Percentiles rank a stretch among this genome's conserved stretches.
These are phyloP conservation scores for Phylloporus arenicola DNA, from an alignment of 768 basidiomycete species.

Conservation along the genomic window DNA sequence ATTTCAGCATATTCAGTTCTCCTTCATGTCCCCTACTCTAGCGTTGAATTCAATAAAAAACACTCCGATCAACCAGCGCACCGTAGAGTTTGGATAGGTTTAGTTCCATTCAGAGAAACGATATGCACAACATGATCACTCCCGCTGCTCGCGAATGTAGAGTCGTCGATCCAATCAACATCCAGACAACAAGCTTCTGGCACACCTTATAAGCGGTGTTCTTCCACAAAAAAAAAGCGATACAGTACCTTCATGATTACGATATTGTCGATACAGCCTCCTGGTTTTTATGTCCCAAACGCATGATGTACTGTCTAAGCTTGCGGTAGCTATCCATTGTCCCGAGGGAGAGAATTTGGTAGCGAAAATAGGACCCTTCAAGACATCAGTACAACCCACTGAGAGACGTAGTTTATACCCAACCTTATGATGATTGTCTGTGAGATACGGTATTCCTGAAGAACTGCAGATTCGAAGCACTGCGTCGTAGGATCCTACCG, in stretches of 20 bases:
- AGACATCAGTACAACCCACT: constrained; percentile 17
- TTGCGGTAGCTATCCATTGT: constrained; percentile 68
- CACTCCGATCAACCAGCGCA: constrained; percentile 31
- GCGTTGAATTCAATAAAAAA: constrained; percentile 4
- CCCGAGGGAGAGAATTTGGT: constrained; percentile 71
- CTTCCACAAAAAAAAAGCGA: not conserved
- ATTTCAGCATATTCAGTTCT: constrained; percentile 76
- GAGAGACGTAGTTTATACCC: constrained; percentile 9
- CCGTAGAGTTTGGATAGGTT: constrained; percentile 60
- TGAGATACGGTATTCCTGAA: constrained; percentile 58
- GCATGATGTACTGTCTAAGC: constrained; percentile 71
- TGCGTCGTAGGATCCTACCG: constrained; percentile 74
- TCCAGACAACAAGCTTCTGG: constrained; percentile 70
- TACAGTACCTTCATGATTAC: constrained; percentile 55
- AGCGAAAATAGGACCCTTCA: constrained; percentile 76
- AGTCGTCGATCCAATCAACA: constrained; percentile 71
- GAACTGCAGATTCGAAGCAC: constrained; percentile 63
- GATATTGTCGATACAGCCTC: constrained; percentile 56
- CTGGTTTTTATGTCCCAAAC: constrained; percentile 72
- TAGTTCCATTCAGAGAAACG: constrained; percentile 46
- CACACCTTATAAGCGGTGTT: constrained; percentile 8
- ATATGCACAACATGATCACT: constrained; percentile 63
- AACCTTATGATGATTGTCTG: constrained; percentile 62
- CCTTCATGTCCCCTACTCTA: constrained; percentile 58
- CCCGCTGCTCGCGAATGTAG: constrained; percentile 67